Percentiles rank a stretch among this genome's conserved stretches.
phyloP scores from a whole-genome alignment of 1,139 yeast species.

The Geotrichum restrictum region DNA sequence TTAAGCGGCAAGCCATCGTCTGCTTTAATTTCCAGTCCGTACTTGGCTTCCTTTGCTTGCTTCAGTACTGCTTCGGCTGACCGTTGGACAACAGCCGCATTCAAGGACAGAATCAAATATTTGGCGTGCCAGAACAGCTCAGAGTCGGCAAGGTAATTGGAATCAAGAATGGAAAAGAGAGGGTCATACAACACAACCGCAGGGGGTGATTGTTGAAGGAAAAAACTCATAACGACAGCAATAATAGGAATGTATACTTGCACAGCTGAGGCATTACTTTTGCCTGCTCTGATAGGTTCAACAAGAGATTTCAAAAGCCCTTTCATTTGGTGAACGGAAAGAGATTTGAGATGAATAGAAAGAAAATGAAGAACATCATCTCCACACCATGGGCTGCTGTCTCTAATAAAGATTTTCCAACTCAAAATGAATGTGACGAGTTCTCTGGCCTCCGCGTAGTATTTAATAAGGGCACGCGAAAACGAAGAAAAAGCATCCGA shows the following conservation, averaged over 20 bases:
- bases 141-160: slow-evolving; percentile 4
- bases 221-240: slow-evolving; percentile 19
- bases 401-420: slow-evolving; percentile 18
- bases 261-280: slow-evolving; percentile 9
- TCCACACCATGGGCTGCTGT: slow-evolving; percentile 24
- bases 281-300: slow-evolving; percentile 4
- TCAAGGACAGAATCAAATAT: slow-evolving; percentile 22
- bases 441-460: slow-evolving; percentile 22
- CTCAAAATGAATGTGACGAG: slow-evolving; percentile 17
- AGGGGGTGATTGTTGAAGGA: slow-evolving; percentile 19
- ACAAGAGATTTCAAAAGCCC: slow-evolving; percentile 20
- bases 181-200: slow-evolving; percentile 9
- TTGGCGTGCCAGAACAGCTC: slow-evolving; percentile 22
- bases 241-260: slow-evolving; percentile 19
- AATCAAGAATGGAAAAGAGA: slow-evolving; percentile 12
- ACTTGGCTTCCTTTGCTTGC: slow-evolving; percentile 20
- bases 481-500: slow-evolving; percentile 12
- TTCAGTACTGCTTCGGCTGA: slow-evolving; percentile 11
- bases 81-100: slow-evolving; percentile 22
- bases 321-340: slow-evolving; percentile 26
- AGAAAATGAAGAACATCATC: slow-evolving; percentile 21
- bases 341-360: slow-evolving; percentile 21
- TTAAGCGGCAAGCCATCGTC: slow-evolving; percentile 21
- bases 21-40: slow-evolving; percentile 16
- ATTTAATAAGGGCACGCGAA: slow-evolving; percentile 19